phyloP scores from a whole-genome alignment of 805 yeast genomes.

The Lachancea fermentati region DNA sequence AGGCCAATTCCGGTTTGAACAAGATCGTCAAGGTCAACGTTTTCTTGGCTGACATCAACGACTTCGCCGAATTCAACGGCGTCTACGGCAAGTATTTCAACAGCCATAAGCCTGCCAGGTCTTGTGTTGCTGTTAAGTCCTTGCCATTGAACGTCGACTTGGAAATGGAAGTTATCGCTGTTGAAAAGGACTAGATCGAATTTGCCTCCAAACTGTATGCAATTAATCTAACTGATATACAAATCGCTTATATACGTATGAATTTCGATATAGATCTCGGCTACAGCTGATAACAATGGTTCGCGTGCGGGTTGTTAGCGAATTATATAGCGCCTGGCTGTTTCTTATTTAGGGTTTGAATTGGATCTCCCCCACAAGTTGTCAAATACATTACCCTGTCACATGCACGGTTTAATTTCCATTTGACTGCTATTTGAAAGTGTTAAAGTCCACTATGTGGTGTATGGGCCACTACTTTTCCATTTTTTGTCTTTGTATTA shows the following conservation, averaged over 20 bases:
- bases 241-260: not conserved
- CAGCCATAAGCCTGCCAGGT: constrained; percentile 89
- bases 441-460: not conserved
- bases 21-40: constrained; percentile 82
- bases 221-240: too few species aligned
- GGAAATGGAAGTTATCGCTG: constrained; percentile 91
- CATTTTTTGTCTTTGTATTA: not conserved
- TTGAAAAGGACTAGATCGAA: constrained; percentile 52
- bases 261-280: too few species aligned
- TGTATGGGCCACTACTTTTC: not conserved
- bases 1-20: constrained; percentile 77
- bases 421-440: too few species aligned
- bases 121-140: constrained; percentile 91
- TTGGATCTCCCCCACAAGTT: too few species aligned
- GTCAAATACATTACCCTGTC: too few species aligned
- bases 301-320: too few species aligned
- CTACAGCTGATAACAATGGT: too few species aligned
- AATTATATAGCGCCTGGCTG: too few species aligned
- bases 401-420: too few species aligned
- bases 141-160: constrained; percentile 81
- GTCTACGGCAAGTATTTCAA: constrained; percentile 76
- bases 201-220: not conserved
- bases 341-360: too few species aligned
- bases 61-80: constrained; percentile 78
- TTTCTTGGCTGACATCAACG: constrained; percentile 84